Evolutionary conservation across 2,329 filamentous ascomycete species (phyloP).

Genomic region (Piedraia hortae): DNA sequence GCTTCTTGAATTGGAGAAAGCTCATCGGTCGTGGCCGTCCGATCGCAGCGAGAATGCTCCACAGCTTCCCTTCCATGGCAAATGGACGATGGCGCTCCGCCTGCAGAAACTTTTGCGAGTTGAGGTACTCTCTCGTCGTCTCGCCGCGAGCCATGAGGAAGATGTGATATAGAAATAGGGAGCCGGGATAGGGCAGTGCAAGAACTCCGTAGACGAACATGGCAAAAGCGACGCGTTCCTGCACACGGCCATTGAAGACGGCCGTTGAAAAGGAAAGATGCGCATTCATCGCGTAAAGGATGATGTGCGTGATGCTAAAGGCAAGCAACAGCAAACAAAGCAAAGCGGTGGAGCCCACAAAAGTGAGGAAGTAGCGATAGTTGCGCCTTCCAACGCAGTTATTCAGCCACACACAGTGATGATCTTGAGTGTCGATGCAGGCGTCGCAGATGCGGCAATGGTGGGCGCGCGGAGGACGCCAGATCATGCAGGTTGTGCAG

Average conservation of each 20-base stretch:
- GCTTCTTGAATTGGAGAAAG: too few relatives aligned
- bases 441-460: constrained; percentile 94
- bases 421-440: constrained; percentile 88
- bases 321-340: constrained; percentile 50
- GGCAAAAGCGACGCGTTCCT: constrained; percentile 29
- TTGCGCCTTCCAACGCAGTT: constrained; percentile 93
- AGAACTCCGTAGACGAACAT: constrained; percentile 65
- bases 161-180: constrained; percentile 65
- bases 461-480: constrained; percentile 83
- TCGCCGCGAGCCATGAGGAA: constrained; percentile 78
- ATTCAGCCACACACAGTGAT: constrained; percentile 97
- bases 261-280: constrained; percentile 38
- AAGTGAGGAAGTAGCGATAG: constrained; percentile 92
- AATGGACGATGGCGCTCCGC: constrained; percentile 80
- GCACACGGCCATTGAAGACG: constrained; percentile 14
- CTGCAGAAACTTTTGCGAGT: constrained; percentile 82
- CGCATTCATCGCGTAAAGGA: constrained; percentile 39
- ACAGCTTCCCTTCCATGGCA: too few relatives aligned
- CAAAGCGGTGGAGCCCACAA: constrained; percentile 54
- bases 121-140: constrained; percentile 87
- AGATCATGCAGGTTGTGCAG: constrained; percentile 92
- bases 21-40: too few relatives aligned
- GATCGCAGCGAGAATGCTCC: too few relatives aligned
- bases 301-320: constrained; percentile 53
- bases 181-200: constrained; percentile 50